phyloP scores from a whole-genome alignment of 116 monocot species.

The Phalaenopsis hybrid region DNA sequence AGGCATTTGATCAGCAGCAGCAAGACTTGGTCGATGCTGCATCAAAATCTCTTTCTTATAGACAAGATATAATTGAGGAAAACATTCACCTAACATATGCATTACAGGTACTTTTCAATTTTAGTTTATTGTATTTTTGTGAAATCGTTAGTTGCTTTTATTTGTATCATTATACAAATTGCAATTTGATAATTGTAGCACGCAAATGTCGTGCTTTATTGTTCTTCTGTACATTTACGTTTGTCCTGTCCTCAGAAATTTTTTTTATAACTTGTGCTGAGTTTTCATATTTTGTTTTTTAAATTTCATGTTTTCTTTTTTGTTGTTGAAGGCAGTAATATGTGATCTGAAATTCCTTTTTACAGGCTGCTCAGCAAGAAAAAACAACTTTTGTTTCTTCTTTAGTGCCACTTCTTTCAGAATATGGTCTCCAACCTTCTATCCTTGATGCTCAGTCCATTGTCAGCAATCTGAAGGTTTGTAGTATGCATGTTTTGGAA shows the following conservation, averaged over 20 bases:
- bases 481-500: not conserved
- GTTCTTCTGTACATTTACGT: not conserved
- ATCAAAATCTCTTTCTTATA: slow-evolving; percentile 93
- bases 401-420: slow-evolving; percentile 87
- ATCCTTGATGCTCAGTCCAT: slow-evolving; percentile 84
- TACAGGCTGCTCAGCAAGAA: slow-evolving; percentile 93
- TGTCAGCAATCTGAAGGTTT: slow-evolving; percentile 79
- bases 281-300: not conserved
- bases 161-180: not conserved
- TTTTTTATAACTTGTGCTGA: not conserved
- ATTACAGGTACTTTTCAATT: slow-evolving; percentile 67
- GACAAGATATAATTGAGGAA: slow-evolving; percentile 99
- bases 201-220: not conserved
- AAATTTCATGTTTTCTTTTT: not conserved
- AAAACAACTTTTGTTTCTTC: slow-evolving; percentile 88
- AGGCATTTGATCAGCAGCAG: slow-evolving; percentile 96
- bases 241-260: not conserved
- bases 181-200: not conserved
- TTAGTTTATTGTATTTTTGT: not conserved
- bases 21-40: slow-evolving; percentile 76
- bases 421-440: slow-evolving; percentile 77
- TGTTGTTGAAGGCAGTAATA: not conserved
- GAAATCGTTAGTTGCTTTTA: not conserved
- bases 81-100: slow-evolving; percentile 88
- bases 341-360: not conserved